Evolutionary conservation across 179 eudicot genomes (phyloP).

Genomic region (Nepenthes alata): DNA sequence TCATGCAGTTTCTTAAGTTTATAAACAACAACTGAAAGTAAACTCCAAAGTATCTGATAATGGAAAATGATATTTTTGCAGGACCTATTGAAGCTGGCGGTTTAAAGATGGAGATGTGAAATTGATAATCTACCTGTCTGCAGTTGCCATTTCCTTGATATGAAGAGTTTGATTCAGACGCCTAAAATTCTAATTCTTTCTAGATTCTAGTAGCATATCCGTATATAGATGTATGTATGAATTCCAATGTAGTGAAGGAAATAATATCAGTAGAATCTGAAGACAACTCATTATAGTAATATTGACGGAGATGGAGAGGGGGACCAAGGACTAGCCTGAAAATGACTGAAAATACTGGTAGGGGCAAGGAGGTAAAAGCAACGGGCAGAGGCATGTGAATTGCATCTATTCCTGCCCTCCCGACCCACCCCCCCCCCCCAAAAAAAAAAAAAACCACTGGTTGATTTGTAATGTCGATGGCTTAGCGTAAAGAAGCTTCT

Average conservation of each 20-base stretch:
- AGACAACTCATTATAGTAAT: slow-evolving; percentile 6
- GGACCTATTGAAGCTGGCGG: slow-evolving; percentile 35
- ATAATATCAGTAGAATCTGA: slow-evolving; percentile 9
- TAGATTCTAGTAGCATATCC: slow-evolving; percentile 13
- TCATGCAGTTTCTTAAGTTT: not conserved
- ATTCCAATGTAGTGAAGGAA: slow-evolving; percentile 9
- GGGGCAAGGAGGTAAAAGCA: slow-evolving; percentile 1
- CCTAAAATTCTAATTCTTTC: slow-evolving; percentile 25
- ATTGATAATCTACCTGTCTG: slow-evolving; percentile 3
- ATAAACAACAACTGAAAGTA: slow-evolving; percentile 4
- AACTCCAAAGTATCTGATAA: slow-evolving; percentile 2
- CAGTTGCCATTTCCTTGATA: slow-evolving; percentile 11
- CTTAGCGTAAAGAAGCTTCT: no score
- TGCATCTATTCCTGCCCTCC: slow-evolving; percentile 9
- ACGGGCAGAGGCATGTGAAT: slow-evolving; percentile 4
- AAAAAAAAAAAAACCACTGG: no score
- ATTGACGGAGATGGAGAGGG: slow-evolving; percentile 1
- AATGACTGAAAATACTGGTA: slow-evolving; percentile 4
- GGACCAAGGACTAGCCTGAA: slow-evolving; percentile 5
- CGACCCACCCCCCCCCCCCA: not conserved
- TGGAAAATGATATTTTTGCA: slow-evolving; percentile 20
- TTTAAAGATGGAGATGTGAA: slow-evolving; percentile 60
- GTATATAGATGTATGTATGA: slow-evolving; percentile 23
- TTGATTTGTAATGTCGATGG: no score
- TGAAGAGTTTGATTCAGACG: slow-evolving; percentile 14